A percentile compares a stretch with the other conserved stretches of the same genome.
phyloP scores from a whole-genome alignment of 257 asterid genomes.

The Plectranthus barbatus region DNA sequence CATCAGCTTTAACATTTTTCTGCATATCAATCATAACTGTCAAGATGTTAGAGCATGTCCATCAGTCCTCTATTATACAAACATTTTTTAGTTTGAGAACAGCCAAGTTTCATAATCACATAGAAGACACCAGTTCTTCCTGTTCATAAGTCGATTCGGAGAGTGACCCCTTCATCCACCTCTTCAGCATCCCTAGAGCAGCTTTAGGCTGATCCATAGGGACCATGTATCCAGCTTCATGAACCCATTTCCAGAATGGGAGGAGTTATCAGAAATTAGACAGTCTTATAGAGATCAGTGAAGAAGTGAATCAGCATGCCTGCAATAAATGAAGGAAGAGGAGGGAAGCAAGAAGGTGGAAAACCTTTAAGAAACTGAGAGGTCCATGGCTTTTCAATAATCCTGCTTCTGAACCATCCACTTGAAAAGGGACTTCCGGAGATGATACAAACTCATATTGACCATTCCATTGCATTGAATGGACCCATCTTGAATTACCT shows the following conservation, averaged over 20 bases:
- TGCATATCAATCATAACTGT: background rate
- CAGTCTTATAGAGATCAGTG: background rate
- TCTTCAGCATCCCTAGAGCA: slow-evolving; percentile 71
- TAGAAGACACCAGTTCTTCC: slow-evolving; percentile 50
- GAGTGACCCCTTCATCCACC: slow-evolving; percentile 75
- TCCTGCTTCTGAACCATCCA: slow-evolving; percentile 75
- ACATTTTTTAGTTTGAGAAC: background rate
- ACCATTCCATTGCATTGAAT: slow-evolving; percentile 92
- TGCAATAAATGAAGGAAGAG: background rate
- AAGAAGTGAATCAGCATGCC: background rate
- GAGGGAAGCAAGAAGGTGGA: too few species aligned
- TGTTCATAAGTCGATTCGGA: slow-evolving; percentile 21
- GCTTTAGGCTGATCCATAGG: slow-evolving; percentile 97
- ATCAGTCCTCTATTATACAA: slow-evolving; percentile 11
- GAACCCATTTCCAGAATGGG: slow-evolving; percentile 43
- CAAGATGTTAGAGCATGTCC: slow-evolving; percentile 8
- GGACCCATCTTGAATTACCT: slow-evolving; percentile 98
- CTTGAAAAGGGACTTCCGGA: slow-evolving; percentile 58
- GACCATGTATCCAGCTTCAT: slow-evolving; percentile 95
- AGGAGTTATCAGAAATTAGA: background rate
- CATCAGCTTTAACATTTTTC: background rate
- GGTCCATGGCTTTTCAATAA: slow-evolving; percentile 65
- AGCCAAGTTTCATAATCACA: slow-evolving; percentile 27
- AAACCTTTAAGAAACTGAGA: slow-evolving; percentile 82
- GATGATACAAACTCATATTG: slow-evolving; percentile 58